Evolutionary conservation across 2,329 filamentous ascomycete species (phyloP), one percentile per base, ranked within the genome.

Genomic region (Chrysosporium queenslandicum): DNA sequence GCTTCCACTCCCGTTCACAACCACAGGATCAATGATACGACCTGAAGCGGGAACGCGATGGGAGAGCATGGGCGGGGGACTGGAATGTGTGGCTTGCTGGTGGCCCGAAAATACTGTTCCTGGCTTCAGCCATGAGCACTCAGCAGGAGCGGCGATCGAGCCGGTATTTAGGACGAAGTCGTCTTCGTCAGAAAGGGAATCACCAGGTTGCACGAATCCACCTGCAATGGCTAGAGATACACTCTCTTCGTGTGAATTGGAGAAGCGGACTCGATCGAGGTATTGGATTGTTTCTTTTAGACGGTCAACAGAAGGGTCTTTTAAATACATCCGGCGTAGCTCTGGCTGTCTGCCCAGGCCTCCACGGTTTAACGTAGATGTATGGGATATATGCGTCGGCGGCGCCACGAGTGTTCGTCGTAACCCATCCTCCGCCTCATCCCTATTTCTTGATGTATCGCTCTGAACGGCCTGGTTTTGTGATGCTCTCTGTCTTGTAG

Each of bases 241-340:
- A 55, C 76, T 76, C 56, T 82, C 78, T 55, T 80, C 74, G 48
- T 76, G 71, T 11, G 71, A 73, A 51, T 64, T 71, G 27, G 75
- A 78, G 50, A 72, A 71, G 14, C 79, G 77, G 56, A 85, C 68
- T 49, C 74, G 72, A 51, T 79, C 76, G 14, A 85, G 72, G 62
- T 84, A 85, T 59, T 74, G 76, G 59, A 85, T 77, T 1, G 78
- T 76, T 58, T 78, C 76, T 60, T 81, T 78, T 48, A 84, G 63
- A 47, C 70, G 63, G 18, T 63, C 60, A 30, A 63, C 64, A 5
- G 63, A 62, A 1, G 65, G 61, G n/a, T 64, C 64, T 30, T 66
- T 65, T 27, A 64, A 53, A 54, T 68, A 64, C 46, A 65, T 52
- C 47, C 67, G 67, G 52, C 68, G 64, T 56, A 69, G 62, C 18